phyloP scores from a whole-genome alignment of 257 asterid genomes.

The Ballota nigra region DNA sequence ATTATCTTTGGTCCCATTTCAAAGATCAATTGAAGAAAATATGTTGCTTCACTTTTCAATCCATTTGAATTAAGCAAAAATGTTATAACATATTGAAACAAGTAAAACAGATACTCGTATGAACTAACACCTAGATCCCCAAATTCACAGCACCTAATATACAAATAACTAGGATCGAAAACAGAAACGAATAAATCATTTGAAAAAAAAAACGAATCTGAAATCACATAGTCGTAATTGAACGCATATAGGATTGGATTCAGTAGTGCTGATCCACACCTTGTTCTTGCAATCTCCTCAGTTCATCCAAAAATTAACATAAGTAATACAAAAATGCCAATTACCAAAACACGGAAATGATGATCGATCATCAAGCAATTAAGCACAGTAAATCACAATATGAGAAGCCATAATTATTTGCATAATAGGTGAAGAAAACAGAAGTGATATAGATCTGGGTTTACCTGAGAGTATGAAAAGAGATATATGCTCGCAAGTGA shows the following conservation, averaged over 20 bases:
- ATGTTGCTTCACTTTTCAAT: not conserved
- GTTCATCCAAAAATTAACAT: not conserved
- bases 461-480: constrained; percentile 21
- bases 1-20: too few species aligned
- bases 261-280: constrained; percentile 13
- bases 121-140: constrained; percentile 18
- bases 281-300: constrained; percentile 1
- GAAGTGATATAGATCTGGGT: constrained; percentile 15
- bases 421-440: constrained; percentile 7
- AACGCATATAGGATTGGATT: not conserved
- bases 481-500: not conserved
- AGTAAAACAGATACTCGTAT: constrained; percentile 12
- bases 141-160: not conserved
- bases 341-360: not conserved
- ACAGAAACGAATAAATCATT: not conserved
- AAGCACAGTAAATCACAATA: too few species aligned
- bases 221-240: constrained; percentile 9
- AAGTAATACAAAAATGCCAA: not conserved
- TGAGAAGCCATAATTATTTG: not conserved
- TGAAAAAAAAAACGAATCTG: not conserved
- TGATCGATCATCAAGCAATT: constrained; percentile 19
- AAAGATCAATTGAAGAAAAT: too few species aligned
- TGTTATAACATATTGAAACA: too few species aligned
- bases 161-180: constrained; percentile 1
- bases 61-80: not conserved